These are phyloP conservation scores for Exserohilum turcica DNA, from an alignment of 2,329 filamentous ascomycete genomes.

Conservation along the genomic window DNA sequence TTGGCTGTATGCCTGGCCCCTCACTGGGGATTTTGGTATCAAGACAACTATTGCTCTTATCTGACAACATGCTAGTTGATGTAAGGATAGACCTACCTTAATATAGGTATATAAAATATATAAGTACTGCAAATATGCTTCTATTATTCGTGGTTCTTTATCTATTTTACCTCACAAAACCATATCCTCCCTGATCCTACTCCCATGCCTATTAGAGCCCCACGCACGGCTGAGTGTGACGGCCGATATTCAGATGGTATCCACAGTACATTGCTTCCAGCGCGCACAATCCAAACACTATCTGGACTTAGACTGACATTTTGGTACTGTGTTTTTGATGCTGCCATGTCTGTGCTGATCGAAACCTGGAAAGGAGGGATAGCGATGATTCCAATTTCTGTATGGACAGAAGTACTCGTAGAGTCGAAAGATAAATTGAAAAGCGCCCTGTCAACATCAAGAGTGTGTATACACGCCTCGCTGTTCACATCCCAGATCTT, in stretches of 20 bases:
- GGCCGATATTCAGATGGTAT: constrained; percentile 31
- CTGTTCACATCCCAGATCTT: constrained; percentile 1
- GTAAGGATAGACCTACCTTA: too few relatives aligned
- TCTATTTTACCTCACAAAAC: constrained; percentile 13
- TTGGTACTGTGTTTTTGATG: constrained; percentile 16
- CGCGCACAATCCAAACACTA: constrained; percentile 24
- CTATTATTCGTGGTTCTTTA: not conserved
- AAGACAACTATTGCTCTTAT: too few relatives aligned
- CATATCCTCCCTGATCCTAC: constrained; percentile 21
- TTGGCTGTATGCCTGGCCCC: too few relatives aligned
- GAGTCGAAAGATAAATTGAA: not conserved
- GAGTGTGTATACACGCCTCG: not conserved
- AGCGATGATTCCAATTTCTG: constrained; percentile 21
- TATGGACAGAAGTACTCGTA: constrained; percentile 5
- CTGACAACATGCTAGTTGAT: too few relatives aligned
- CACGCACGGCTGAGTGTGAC: constrained; percentile 16
- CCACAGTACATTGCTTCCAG: constrained; percentile 23
- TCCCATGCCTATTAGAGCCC: constrained; percentile 19
- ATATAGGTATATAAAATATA: too few relatives aligned
- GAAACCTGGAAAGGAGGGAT: constrained; percentile 5
- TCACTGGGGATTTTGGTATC: too few relatives aligned
- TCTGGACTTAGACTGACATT: constrained; percentile 16
- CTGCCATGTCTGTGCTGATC: not conserved
- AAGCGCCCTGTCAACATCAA: not conserved
- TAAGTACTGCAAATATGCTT: too few relatives aligned